Base-by-base conservation (phyloP, 108 stramenopile species). In the Fragilariopsis cylindrus region DNA sequence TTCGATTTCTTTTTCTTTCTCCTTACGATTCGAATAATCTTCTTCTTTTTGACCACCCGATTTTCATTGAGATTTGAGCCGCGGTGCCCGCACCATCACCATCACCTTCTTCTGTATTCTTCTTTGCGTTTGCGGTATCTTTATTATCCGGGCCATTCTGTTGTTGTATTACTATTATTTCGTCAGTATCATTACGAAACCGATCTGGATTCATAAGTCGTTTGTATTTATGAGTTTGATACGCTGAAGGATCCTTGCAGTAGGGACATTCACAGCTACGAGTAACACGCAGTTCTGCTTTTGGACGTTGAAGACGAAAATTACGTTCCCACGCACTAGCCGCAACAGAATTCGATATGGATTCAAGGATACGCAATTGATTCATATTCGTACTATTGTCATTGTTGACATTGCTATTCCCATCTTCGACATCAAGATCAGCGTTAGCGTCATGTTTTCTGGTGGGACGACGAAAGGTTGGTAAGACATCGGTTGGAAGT, bases 201-300 rank as follows among this genome's bases (percentile, higher is more conserved):
- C 1, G 62, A 3, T 63, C 62, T 40, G 62, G 62, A 40, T 63
- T 47, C 67, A 68, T 68, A 54, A 72, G 48, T 30, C 65, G 66
- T 47, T 80, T 80, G 74, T 80, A 80, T 8, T 60, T 63, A 50
- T 75, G 73, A 19, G 79, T 80, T 57, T 80, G 79, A 43, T 70
- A 80, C 1, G 79, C 74, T 49, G 58, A 75, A 5, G 79, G 72
- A 53, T 80, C 74, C 48, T 75, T 58, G 54, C 79, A 80, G 47
- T 69, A 73, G 12, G 67, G 77, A 41, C 79, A 80, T 39, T 46
- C 60, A 65, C 79, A 80, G 30, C 60, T 30, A 3, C 60, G 67
- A 8, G 74, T 74, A 7, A 80, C 74, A 39, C 50, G 54, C 18
- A 80, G 55, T 30, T 71, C 46, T 21, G 73, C 72, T 58, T 71